Evolutionary conservation across 2,329 filamentous ascomycete species (phyloP), one percentile per base, ranked within the genome.

Genomic region (Trichoderma atrobrunneum): DNA sequence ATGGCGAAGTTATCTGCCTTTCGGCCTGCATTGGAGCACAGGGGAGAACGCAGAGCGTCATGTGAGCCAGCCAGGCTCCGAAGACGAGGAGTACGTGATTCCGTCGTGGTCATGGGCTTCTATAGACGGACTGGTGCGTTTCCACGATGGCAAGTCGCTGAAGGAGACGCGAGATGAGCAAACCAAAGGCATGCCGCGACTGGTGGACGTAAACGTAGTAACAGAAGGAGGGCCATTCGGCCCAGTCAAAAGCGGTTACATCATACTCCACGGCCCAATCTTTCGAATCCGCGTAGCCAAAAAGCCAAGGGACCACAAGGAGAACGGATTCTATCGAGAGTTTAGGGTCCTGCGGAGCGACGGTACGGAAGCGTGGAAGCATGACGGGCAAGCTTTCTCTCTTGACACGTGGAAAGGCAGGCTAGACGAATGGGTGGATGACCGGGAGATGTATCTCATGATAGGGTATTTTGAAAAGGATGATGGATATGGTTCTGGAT

Each of bases 381-480:
- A 39, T 30, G 34, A 57, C 18, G 64, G 64, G n/a, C 64, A 67
- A 16, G 64, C 14, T 7, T 67, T 67, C 34, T 36, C 51, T 14
- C 64, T 67, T 26, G 64, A 67, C 30, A 28, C 64, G 11, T 67
- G 64, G 64, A 67, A 67, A 30, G 32, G 54, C 24, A 67, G 24
- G 34, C 32, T 67, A 5, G 64, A 67, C 12, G 54, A 57, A 54
- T 67, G 64, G 64, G 32, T 16, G 6, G 54, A 43, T n/a, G 64
- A 67, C 54, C 64, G 51, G 14, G 64, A 59, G 64, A 67, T 67
- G 64, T 67, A 59, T 43, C 10, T 67, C 16, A 67, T 67, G 64
- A 59, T 67, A 39, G 64, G 51, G 3, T 54, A 67, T 24, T 59
- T 21, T 30, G 64, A 67, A 4, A 30, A n/a, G 11, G 64, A 67